Base-by-base conservation (phyloP, 2,329 filamentous ascomycete genomes). In the Plenodomus tracheiphilus region DNA sequence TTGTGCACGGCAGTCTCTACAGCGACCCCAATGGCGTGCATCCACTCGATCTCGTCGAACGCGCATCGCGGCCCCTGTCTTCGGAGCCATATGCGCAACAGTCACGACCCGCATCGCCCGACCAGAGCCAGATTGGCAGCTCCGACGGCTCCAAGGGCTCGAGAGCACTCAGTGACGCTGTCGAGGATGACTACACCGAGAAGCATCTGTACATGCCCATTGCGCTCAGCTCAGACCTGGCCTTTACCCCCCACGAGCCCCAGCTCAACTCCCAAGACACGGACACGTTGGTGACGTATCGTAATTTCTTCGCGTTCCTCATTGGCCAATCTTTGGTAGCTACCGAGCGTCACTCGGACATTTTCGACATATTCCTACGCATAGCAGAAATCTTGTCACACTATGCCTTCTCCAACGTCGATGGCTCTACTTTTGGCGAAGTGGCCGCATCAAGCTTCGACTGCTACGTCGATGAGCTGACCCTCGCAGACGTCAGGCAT, bases 391-490 rank as follows among this genome's bases (percentile, higher is more conserved):
- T 85, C 32, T 67, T 87, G 17, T 75, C 78, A 19, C 75, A 79
- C 13, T 85, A 84, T 55, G 77, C 80, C 34, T 86, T 86, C 62
- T 79, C 78, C 28, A 86, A 85, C 59, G 62, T 83, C 4, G 84
- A 86, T 52, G 81, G 81, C 2, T 84, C 83, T 3, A 85, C 81
- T n/a, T 85, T 80, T 60, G 84, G 84, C 49, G 83, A 86, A 59
- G 79, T 83, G 2, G 81, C 81, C 15, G 79, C 77, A 39, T 76
- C 83, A 15, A 87, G 85, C 67, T 91, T 92, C 59, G 79, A 84
- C 52, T 83, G 83, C 61, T 95, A 91, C 64, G 84, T 92, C 51
- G 86, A 92, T 39, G 87, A 94, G 68, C 78, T 91, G 52, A 80
- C 79, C 17, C 75, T 97, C 25, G 87, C 84, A 2, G 93, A 97